Conservation (phyloP, 2,329 filamentous ascomycete species). For the Hypomyces rosellus region DNA sequence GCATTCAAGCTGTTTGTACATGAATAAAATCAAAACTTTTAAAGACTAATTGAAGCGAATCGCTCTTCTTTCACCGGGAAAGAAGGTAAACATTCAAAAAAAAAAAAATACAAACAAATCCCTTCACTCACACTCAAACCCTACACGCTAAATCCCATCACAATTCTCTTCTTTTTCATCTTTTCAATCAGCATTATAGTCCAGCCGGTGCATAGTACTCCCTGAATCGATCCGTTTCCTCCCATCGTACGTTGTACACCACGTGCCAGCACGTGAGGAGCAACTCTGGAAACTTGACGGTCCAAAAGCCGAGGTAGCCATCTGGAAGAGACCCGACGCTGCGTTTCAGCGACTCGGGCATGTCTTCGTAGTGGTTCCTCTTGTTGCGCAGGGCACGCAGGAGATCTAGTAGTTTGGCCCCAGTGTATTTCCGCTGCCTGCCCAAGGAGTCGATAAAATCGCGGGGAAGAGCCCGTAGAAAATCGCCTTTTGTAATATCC, state of each 20-base stretch:
- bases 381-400: constrained; percentile 89
- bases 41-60: too few species aligned
- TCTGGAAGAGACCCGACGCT: constrained; percentile 67
- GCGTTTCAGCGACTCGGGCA: constrained; percentile 69
- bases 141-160: too few species aligned
- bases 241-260: constrained; percentile 59
- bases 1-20: too few species aligned
- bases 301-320: constrained; percentile 82
- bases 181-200: constrained; percentile 14
- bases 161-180: too few species aligned
- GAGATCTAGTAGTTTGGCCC: constrained; percentile 74
- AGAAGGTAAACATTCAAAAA: too few species aligned
- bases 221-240: constrained; percentile 59
- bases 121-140: too few species aligned
- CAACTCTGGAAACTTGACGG: constrained; percentile 67
- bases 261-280: constrained; percentile 74
- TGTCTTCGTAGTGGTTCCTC: constrained; percentile 95
- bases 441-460: constrained; percentile 85
- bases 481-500: constrained; percentile 61
- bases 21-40: too few species aligned
- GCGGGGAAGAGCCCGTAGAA: constrained; percentile 67
- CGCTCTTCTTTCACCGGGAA: too few species aligned
- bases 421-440: constrained; percentile 93
- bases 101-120: too few species aligned
- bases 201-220: constrained; percentile 59